Evolutionary conservation across 2,329 filamentous ascomycete genomes (phyloP), one percentile per base, ranked within the genome.

Genomic region (Rachicladosporium sp.): DNA sequence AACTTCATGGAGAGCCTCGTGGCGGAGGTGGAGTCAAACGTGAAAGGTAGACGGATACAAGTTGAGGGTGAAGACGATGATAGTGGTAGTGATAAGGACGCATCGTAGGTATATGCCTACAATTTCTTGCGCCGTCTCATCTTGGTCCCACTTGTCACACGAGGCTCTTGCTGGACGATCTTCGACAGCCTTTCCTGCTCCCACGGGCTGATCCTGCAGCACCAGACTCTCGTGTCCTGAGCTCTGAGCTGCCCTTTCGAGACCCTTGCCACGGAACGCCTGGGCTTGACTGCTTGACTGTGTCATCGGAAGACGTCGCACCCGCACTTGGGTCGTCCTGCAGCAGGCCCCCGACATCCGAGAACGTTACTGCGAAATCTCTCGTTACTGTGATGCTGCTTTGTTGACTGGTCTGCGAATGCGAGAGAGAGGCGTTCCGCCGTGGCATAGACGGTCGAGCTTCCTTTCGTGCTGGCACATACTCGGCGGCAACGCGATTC

Each of bases 1-100:
- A 78, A 74, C 15, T 89, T 76, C 50, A 73, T 96, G 56, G 85
- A 94, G 58, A 78, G 76, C 37, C 62, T 95, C 45, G 74, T 93
- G 10, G 64, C 71, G 0, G 86, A 94, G 57, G 84, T 94, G 3
- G 75, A 84, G 56, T 65, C 76, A 57, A 80, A 80, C 38, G 80
- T 94, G 4, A 64, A 86, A 49, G 89, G 89, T 3, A 70, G 68
- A 50, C 70, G 80, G 36, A 76, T 94, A 8, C 50, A 62, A 21
- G 69, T 71, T 15, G 88, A 95, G 59, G 84, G 80, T 44, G 66
- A 71, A 49, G 66, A 69, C 43, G 67, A 70, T 46, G 55, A 58
- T 30, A 57, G 59, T 19, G 64, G 63, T 36, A 60, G 60, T 42
- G 63, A 65, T 48, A 58, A 55, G 48, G 59, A 59, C 50, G 49